Evolutionary conservation across 192 early-diverging fungal genomes (phyloP).

Genomic region (Podochytrium sp.): DNA sequence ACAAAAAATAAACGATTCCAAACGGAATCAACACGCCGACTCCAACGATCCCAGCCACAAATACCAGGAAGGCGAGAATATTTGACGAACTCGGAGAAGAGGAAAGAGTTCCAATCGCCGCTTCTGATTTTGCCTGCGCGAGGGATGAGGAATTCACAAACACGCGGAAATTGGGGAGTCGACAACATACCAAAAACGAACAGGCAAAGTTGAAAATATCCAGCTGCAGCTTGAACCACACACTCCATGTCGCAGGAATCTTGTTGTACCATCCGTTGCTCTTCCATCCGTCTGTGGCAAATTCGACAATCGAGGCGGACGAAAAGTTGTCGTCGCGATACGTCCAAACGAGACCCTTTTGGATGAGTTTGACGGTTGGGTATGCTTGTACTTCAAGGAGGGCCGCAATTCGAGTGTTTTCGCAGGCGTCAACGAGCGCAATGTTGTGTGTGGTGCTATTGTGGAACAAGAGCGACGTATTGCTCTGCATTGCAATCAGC

Average conservation of each 20-base stretch:
- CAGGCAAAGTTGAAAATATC: slow-evolving; percentile 22
- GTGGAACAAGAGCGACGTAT: slow-evolving; percentile 22
- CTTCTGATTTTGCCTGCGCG: not conserved
- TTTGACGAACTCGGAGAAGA: not conserved
- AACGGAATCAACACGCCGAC: slow-evolving; percentile 16
- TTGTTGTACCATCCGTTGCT: slow-evolving; percentile 14
- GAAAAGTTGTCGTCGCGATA: slow-evolving; percentile 5
- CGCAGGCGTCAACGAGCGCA: slow-evolving; percentile 6
- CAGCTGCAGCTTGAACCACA: slow-evolving; percentile 33
- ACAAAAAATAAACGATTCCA: not conserved
- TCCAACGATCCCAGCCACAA: not conserved
- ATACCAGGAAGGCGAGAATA: not conserved
- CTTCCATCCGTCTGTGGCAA: slow-evolving; percentile 26
- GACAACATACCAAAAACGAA: not conserved
- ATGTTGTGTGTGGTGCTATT: slow-evolving; percentile 15
- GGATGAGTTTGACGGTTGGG: slow-evolving; percentile 25
- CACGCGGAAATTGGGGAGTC: not conserved
- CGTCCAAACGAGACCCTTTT: slow-evolving; percentile 30
- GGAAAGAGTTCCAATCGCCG: not conserved
- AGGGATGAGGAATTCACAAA: not conserved
- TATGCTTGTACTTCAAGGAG: slow-evolving; percentile 29
- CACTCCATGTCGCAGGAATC: slow-evolving; percentile 8
- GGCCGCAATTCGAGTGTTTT: slow-evolving; percentile 20
- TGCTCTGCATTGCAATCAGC: not conserved
- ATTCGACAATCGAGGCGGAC: not conserved